A percentile compares a stretch with the other conserved stretches of the same genome.
These are phyloP conservation scores for Heritiera littoralis DNA, from an alignment of 345 rosid species.

Conservation along the genomic window DNA sequence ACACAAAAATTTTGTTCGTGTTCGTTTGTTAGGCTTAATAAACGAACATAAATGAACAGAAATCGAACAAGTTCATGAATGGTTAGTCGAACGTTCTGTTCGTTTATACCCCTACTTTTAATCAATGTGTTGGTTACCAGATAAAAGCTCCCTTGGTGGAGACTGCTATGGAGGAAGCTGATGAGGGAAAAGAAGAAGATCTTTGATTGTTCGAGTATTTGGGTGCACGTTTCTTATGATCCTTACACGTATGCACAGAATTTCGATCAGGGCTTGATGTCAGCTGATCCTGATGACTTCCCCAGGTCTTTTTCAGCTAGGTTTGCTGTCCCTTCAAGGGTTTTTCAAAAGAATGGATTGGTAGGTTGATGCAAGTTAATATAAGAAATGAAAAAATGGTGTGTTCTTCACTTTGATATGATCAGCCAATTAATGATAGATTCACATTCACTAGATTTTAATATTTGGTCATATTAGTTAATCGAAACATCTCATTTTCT, in stretches of 20 bases:
- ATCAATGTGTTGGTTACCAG: not conserved
- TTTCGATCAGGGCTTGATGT: constrained; percentile 35
- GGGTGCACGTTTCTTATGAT: constrained; percentile 34
- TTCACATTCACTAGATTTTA: too few species aligned
- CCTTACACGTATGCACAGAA: constrained; percentile 36
- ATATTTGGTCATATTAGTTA: not conserved
- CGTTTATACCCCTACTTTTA: too few species aligned
- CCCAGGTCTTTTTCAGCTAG: constrained; percentile 45
- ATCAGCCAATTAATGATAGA: not conserved
- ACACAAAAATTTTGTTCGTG: too few species aligned
- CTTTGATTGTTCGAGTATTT: constrained; percentile 18
- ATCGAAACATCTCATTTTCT: not conserved
- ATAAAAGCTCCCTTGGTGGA: constrained; percentile 30
- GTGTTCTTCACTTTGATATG: not conserved
- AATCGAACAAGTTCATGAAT: too few species aligned
- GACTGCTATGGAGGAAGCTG: constrained; percentile 34
- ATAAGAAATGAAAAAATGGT: not conserved
- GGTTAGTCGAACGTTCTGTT: too few species aligned
- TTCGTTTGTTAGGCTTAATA: too few species aligned
- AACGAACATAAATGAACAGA: too few species aligned
- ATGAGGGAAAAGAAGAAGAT: constrained; percentile 30
- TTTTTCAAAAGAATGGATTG: constrained; percentile 9
- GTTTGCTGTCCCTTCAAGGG: constrained; percentile 38
- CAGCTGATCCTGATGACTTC: constrained; percentile 26
- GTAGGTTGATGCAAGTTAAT: constrained; percentile 1